Evolutionary conservation across 2,329 filamentous ascomycete genomes (phyloP).

Genomic region (Fonsecaea pugnacius): DNA sequence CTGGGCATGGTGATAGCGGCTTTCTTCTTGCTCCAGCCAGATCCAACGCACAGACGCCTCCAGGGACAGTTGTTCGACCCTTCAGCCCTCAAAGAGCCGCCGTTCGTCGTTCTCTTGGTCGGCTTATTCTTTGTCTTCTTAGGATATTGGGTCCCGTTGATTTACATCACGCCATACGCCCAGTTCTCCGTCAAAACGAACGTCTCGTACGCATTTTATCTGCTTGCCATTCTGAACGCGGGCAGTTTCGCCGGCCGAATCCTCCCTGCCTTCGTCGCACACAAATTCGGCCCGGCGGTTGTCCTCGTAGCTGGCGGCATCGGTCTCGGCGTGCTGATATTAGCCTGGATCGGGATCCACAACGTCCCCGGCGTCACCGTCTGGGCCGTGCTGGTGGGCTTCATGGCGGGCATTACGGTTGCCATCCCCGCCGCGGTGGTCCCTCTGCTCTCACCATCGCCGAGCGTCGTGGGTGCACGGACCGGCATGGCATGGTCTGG

Average conservation of each 20-base stretch:
- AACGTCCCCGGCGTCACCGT: conserved; percentile 10
- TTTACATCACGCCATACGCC: conserved; percentile 16
- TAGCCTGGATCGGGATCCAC: conserved; percentile 14
- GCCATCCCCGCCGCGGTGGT: conserved; percentile 17
- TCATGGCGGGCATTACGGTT: conserved; percentile 17
- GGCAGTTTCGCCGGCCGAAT: conserved; percentile 17
- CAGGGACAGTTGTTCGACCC: conserved; percentile 16
- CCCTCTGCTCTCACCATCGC: conserved; percentile 16
- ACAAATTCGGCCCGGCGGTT: conserved; percentile 12
- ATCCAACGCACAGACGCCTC: conserved; percentile 8
- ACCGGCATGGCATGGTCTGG: conserved; percentile 20
- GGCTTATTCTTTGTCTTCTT: conserved; percentile 19
- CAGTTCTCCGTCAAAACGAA: conserved; percentile 20
- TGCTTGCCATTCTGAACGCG: conserved; percentile 18
- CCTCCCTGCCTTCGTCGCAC: conserved; percentile 17
- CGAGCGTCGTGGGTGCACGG: conserved; percentile 16
- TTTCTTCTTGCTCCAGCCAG: conserved; percentile 17
- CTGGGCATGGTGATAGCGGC: conserved; percentile 16
- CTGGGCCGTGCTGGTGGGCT: conserved; percentile 18
- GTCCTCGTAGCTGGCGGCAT: conserved; percentile 10
- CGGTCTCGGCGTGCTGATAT: conserved; percentile 15
- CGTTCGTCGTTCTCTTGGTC: conserved; percentile 13
- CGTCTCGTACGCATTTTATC: conserved; percentile 18
- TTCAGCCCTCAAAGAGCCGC: conserved; percentile 14
- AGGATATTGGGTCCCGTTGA: conserved; percentile 18